Evolutionary conservation across 331 rosid species (phyloP), one percentile per base, ranked within the genome.

Genomic region (Malus hybrid): DNA sequence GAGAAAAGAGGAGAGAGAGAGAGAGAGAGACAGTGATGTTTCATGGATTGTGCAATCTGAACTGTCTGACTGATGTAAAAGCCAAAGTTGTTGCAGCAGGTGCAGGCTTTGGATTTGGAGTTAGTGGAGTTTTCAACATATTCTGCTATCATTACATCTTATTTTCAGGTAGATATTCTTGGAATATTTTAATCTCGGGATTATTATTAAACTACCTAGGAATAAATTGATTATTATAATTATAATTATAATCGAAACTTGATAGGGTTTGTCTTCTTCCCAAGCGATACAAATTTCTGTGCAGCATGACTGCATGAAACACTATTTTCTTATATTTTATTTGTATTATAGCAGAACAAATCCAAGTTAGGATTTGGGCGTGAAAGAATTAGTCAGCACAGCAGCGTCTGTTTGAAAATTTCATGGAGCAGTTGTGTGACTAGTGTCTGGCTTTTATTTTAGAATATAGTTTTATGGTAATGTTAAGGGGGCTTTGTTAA

Each of bases 291-390:
- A 77, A 83, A 89, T 80, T 87, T 88, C 87, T 84, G 93, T 79
- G 78, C 87, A 76, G 76, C 68, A 24, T 57, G 76, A 72, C 75
- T 32, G 85, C 86, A 83, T 76, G 84, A 81, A 28, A 77, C 97
- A 78, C 82, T 84, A 85, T 82, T 36, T 85, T 86, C 88, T 81
- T 91, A 59, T 76, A 72, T 84, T 8, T 64, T 15, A 29, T 64
- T 64, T 14, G 4, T 16, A 61, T 1, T 12, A 5, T 24, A 19
- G 11, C 31, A 81, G 14, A 80, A 88, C 83, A 90, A 87, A 93
- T 93, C 98, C 59, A 84, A 78, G 64, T 50, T 80, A 79, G 88
- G 98, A 88, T 93, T 90, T 87, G 81, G 79, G 96, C 93, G 95
- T 93, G 90, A 81, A 39, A 39, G 34, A 79, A 76, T 67, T 32